A percentile compares a stretch with the other conserved stretches of the same genome.
Evolutionary conservation across 495 filamentous ascomycete species (phyloP).

Genomic region (Tetracladium setigerum): DNA sequence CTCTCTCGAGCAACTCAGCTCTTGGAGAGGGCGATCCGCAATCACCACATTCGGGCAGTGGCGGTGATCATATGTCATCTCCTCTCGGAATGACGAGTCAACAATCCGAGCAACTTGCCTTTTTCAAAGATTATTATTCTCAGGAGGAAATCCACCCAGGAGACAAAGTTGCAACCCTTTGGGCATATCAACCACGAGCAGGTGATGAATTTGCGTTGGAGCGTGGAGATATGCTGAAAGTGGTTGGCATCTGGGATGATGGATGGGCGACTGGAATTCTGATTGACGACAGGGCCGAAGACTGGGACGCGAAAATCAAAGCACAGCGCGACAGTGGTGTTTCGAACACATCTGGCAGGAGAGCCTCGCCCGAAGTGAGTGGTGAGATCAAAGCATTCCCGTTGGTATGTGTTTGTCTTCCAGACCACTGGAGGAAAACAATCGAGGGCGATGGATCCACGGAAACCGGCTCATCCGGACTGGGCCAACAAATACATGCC

Average conservation of each 20-base stretch:
- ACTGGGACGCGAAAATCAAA: constrained; percentile 71
- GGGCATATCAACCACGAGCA: constrained; percentile 94
- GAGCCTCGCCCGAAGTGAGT: constrained; percentile 55
- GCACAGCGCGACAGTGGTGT: constrained; percentile 88
- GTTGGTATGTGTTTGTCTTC: constrained; percentile 93
- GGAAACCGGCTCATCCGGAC: constrained; percentile 36
- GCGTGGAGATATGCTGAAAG: constrained; percentile 95
- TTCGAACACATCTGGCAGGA: constrained; percentile 67
- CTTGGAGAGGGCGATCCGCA: constrained; percentile 62
- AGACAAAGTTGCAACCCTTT: constrained; percentile 84
- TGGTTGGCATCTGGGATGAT: constrained; percentile 99
- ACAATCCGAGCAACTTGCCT: constrained; percentile 88
- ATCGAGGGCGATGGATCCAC: constrained; percentile 77
- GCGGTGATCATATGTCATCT: constrained; percentile 64
- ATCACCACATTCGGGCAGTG: constrained; percentile 67
- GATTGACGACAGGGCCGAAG: constrained; percentile 75
- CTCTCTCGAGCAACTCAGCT: constrained; percentile 79
- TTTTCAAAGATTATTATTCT: constrained; percentile 99
- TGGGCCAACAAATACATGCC: constrained; percentile 6
- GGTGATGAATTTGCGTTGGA: constrained; percentile 91
- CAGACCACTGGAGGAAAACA: constrained; percentile 95
- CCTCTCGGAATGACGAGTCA: constrained; percentile 77
- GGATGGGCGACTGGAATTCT: constrained; percentile 96
- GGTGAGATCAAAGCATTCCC: constrained; percentile 98
- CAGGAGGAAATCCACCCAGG: constrained; percentile 90